Base-by-base conservation (phyloP, 1,284 basidiomycete species). In the Pseudozyma flocculosa region DNA sequence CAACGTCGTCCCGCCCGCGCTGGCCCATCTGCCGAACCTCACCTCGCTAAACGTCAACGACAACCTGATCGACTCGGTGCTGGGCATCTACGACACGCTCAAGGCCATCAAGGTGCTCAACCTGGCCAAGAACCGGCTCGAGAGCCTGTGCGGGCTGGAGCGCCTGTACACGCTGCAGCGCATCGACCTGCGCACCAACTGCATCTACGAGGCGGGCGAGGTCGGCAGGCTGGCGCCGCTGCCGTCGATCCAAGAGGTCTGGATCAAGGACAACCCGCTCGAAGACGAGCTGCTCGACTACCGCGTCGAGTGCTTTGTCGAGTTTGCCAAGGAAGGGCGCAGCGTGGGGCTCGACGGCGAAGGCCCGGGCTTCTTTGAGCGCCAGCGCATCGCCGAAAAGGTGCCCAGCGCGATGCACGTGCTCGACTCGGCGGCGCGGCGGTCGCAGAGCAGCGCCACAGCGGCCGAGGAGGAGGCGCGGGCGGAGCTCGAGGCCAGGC, bases 21-120 rank as follows among this genome's bases (percentile, higher is more conserved):
- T 97, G 18, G 84, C 86, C 5, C 75, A 82, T 0, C 84, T 96
- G 9, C 85, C 87, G 70, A 87, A 86, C 57, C 88, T 97, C 43
- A 80, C 85, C 40, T 89, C 88, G 29, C 87, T 98, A 70, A 94
- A 95, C 79, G 84, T 98, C 18, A 84, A 88, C 17, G 88, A 92
- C 79, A 97, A 98, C 81, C 88, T 97, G 84, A 92, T 98, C 66
- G 92, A 94, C 71, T 93, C 92, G 7, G 88, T 96, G 17, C 84
- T 93, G 3, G 90, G 89, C 24, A 92, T 75, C 58, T 73, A 69
- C 54, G 48, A 55, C 18, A 40, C 68, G 0, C 34, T 77, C 0
- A 51, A 59, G 4, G 47, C 46, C 4, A 63, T 77, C 23, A 53
- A 52, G 23, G 58, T 58, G n/a, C 67, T 75, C 40, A 75, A 73